Conservation (phyloP, 1,139 yeast species). For the Saccharomycopsis crataegensis region DNA sequence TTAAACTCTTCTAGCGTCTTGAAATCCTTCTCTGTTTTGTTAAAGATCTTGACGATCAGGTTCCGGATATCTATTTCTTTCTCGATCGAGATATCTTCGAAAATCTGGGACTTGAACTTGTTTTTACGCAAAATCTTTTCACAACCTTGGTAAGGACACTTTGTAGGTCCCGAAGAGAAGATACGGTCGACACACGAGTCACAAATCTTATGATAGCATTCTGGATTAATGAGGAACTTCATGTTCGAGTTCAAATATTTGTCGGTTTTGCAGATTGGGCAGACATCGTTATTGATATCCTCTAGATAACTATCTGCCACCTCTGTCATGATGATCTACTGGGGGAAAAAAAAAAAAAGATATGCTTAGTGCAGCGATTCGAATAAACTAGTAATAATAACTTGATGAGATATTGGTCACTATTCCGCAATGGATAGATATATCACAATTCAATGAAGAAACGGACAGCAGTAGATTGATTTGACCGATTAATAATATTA, state of each 20-base stretch:
- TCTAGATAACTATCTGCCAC: slow-evolving; percentile 16
- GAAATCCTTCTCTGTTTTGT: slow-evolving; percentile 76
- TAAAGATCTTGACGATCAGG: slow-evolving; percentile 69
- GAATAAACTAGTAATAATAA: background rate
- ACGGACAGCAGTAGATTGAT: too few relatives aligned
- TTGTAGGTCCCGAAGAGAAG: slow-evolving; percentile 91
- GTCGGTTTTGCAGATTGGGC: slow-evolving; percentile 97
- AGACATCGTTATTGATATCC: slow-evolving; percentile 56
- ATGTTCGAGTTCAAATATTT: slow-evolving; percentile 89
- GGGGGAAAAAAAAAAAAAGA: background rate
- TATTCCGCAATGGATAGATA: too few relatives aligned
- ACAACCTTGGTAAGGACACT: slow-evolving; percentile 92
- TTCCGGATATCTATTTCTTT: slow-evolving; percentile 86
- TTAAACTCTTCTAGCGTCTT: slow-evolving; percentile 53
- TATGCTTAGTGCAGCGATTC: background rate
- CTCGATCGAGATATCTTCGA: slow-evolving; percentile 85
- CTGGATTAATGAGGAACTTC: slow-evolving; percentile 88
- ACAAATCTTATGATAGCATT: slow-evolving; percentile 96
- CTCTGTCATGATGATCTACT: slow-evolving; percentile 2
- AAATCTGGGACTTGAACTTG: slow-evolving; percentile 83
- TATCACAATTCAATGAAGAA: too few relatives aligned
- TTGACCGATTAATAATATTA: too few relatives aligned
- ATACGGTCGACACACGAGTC: slow-evolving; percentile 94
- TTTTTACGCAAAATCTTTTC: slow-evolving; percentile 81
- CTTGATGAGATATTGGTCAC: too few relatives aligned